These are phyloP conservation scores for Rhynchospora tenuis DNA, from an alignment of 176 grass and related monocot species.

Conservation along the genomic window DNA sequence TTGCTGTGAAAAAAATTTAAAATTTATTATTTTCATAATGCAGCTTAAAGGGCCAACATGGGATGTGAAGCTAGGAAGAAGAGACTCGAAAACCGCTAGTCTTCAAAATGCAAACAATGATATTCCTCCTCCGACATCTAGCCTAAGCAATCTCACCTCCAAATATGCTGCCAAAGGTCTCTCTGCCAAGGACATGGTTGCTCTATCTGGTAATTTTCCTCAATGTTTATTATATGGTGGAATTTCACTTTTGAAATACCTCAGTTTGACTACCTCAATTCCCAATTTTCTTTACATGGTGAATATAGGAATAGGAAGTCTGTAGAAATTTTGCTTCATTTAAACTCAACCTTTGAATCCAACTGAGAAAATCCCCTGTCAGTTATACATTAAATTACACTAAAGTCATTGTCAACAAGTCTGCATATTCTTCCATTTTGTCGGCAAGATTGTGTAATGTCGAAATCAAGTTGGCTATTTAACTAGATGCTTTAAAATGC, in stretches of 20 bases:
- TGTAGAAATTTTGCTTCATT: neutral
- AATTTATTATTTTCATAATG: neutral
- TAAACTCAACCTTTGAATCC: neutral
- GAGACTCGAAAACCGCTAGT: slow-evolving; percentile 53
- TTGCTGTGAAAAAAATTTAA: too few species aligned
- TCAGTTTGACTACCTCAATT: too few species aligned
- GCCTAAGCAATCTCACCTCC: slow-evolving; percentile 46
- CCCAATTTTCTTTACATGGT: neutral
- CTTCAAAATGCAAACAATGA: slow-evolving; percentile 49
- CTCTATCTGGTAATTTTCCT: slow-evolving; percentile 35
- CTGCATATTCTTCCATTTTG: neutral
- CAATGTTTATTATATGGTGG: neutral
- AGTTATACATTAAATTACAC: too few species aligned
- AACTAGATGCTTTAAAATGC: neutral
- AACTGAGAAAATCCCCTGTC: too few species aligned
- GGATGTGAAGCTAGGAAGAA: slow-evolving; percentile 55
- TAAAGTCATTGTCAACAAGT: too few species aligned
- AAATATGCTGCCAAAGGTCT: slow-evolving; percentile 49
- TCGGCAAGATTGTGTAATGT: neutral
- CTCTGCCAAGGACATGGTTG: slow-evolving; percentile 53
- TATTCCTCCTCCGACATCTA: slow-evolving; percentile 38
- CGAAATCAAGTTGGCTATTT: neutral
- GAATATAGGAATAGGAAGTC: neutral
- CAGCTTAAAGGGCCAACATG: slow-evolving; percentile 48
- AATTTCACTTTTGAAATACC: too few species aligned